These are phyloP conservation scores for Hypoxylon lienhwacheense DNA, from an alignment of 495 filamentous ascomycete genomes.

Conservation along the genomic window DNA sequence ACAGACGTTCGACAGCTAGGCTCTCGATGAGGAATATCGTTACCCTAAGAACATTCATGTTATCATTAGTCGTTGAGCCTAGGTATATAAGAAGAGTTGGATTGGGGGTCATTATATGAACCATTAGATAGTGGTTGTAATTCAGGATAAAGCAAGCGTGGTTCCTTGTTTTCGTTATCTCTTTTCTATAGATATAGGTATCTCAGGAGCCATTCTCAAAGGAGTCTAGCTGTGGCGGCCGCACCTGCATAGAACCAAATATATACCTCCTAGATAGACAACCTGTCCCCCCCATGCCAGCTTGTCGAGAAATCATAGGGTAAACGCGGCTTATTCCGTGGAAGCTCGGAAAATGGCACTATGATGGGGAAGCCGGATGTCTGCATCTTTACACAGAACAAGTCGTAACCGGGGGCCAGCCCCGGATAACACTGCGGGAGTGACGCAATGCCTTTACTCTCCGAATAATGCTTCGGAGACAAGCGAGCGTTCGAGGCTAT, in stretches of 20 bases:
- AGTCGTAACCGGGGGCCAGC: conserved; percentile 1
- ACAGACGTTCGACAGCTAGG: neutral
- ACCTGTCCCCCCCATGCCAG: conserved; percentile 1
- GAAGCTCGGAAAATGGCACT: conserved; percentile 15
- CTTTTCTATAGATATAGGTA: too few relatives aligned
- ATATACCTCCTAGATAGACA: conserved; percentile 4
- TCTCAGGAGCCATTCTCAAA: neutral
- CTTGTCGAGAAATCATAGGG: neutral
- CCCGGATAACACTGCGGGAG: conserved; percentile 2
- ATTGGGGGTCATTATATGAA: too few relatives aligned
- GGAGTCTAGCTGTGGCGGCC: conserved; percentile 2
- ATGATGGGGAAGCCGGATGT: conserved; percentile 13
- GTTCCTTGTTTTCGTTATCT: too few relatives aligned
- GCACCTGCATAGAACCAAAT: conserved; percentile 3
- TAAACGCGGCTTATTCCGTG: conserved; percentile 6
- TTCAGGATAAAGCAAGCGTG: too few relatives aligned
- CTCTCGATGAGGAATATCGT: too few relatives aligned
- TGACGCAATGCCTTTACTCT: conserved; percentile 27
- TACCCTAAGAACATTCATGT: too few relatives aligned
- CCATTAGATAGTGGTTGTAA: too few relatives aligned
- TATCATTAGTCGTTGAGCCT: too few relatives aligned
- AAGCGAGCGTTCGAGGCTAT: conserved; percentile 11
- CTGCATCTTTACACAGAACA: conserved; percentile 18
- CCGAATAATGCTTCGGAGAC: conserved; percentile 13
- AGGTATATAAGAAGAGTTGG: too few relatives aligned